These are phyloP conservation scores for Candida taoyuanica DNA, from an alignment of 805 yeast genomes.

Conservation along the genomic window DNA sequence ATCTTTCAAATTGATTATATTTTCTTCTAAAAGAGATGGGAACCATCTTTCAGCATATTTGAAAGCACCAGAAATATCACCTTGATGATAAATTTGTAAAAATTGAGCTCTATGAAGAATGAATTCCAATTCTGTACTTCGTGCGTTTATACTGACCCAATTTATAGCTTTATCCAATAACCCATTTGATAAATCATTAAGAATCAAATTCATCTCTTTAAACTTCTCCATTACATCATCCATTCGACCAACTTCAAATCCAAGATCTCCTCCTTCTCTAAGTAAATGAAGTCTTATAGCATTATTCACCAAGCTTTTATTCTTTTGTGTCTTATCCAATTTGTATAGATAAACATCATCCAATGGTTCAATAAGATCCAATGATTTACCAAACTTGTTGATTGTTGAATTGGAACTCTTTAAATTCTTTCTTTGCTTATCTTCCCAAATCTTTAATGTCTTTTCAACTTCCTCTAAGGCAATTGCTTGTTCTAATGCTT, in stretches of 20 bases:
- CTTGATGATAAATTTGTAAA: conserved; percentile 28
- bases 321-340: conserved; percentile 22
- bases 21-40: conserved; percentile 35
- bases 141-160: conserved; percentile 38
- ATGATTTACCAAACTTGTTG: conserved; percentile 26
- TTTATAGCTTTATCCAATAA: conserved; percentile 42
- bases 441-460: conserved; percentile 28
- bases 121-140: conserved; percentile 36
- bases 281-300: conserved; percentile 44
- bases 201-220: conserved; percentile 26
- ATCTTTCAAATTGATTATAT: conserved; percentile 30
- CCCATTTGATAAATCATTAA: conserved; percentile 34
- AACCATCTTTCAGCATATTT: conserved; percentile 41
- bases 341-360: conserved; percentile 32
- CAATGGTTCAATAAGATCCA: conserved; percentile 30
- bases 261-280: conserved; percentile 44
- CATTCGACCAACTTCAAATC: conserved; percentile 26
- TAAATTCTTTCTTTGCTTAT: conserved; percentile 24
- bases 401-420: conserved; percentile 26
- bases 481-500: too few species aligned
- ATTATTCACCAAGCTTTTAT: conserved; percentile 29
- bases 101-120: conserved; percentile 41
- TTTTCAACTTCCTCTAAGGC: too few species aligned
- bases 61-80: conserved; percentile 30
- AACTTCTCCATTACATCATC: conserved; percentile 27